Evolutionary conservation across 768 basidiomycete species (phyloP).

Genomic region (Podaxis pistillaris): DNA sequence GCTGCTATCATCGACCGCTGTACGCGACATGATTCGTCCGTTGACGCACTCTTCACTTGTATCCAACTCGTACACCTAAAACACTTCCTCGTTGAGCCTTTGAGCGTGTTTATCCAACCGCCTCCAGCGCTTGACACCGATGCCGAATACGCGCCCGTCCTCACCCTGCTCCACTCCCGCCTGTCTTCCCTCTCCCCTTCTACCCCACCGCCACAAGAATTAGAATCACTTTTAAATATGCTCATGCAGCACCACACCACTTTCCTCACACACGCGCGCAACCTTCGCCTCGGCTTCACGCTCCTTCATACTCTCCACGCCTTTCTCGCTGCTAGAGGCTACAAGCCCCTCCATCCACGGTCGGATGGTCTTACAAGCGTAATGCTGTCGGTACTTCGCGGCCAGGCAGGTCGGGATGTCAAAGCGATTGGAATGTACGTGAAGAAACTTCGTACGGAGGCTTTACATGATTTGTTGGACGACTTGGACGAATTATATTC

Average conservation of each 20-base stretch:
- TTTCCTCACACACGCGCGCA: conserved; percentile 16
- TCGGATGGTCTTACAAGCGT: conserved; percentile 30
- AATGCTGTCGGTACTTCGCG: conserved; percentile 46
- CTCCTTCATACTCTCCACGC: conserved; percentile 42
- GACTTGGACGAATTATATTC: background rate
- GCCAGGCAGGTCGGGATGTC: conserved; percentile 39
- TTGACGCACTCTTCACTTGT: conserved; percentile 51
- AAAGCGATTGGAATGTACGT: conserved; percentile 46
- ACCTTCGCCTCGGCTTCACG: conserved; percentile 46
- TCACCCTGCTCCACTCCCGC: background rate
- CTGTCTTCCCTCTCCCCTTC: background rate
- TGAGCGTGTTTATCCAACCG: conserved; percentile 40
- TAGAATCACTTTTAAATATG: background rate
- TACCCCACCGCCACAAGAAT: background rate
- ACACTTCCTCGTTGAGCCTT: conserved; percentile 62
- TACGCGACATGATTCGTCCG: conserved; percentile 51
- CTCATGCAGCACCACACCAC: background rate
- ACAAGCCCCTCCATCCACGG: conserved; percentile 36
- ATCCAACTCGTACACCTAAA: conserved; percentile 62
- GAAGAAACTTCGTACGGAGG: conserved; percentile 35
- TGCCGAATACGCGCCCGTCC: background rate
- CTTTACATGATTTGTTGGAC: background rate
- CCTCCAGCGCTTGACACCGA: background rate
- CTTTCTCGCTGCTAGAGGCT: conserved; percentile 42
- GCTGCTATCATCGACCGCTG: conserved; percentile 59